A percentile compares a stretch with the other conserved stretches of the same genome.
phyloP scores from a whole-genome alignment of 768 basidiomycete species.

The Auricularia auricula-judae region DNA sequence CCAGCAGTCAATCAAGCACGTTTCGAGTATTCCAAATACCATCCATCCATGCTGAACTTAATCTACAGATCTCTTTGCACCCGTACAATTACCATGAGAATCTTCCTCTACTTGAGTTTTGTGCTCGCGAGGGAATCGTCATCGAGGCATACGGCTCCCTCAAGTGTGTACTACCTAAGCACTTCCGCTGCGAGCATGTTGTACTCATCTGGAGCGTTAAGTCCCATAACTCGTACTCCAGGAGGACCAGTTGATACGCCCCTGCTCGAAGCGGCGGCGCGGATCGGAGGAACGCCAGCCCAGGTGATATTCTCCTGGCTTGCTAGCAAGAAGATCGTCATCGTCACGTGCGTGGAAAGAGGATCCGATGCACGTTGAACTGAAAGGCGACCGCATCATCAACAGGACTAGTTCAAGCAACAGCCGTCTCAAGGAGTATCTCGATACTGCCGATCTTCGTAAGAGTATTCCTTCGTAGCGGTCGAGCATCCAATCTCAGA shows the following conservation, averaged over 20 bases:
- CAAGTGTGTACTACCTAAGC: conserved; percentile 26
- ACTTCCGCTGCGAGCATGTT: not conserved
- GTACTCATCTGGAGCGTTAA: not conserved
- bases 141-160: conserved; percentile 58
- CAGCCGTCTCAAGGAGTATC: conserved; percentile 54
- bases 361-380: not conserved
- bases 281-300: conserved; percentile 43
- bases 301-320: conserved; percentile 68
- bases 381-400: not conserved
- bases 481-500: too few relatives aligned
- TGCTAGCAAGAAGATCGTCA: conserved; percentile 49
- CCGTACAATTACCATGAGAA: conserved; percentile 59
- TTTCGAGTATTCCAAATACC: not conserved
- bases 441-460: conserved; percentile 52
- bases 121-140: conserved; percentile 46
- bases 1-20: conserved; percentile 67
- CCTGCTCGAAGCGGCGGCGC: conserved; percentile 39
- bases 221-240: conserved; percentile 20
- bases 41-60: conserved; percentile 5
- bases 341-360: conserved; percentile 45
- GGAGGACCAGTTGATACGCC: conserved; percentile 51
- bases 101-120: conserved; percentile 42
- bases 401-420: conserved; percentile 49
- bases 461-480: conserved; percentile 5
- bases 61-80: conserved; percentile 48